These are phyloP conservation scores for Stachybotrys chartarum DNA, from an alignment of 2,329 filamentous ascomycete genomes.

Conservation along the genomic window DNA sequence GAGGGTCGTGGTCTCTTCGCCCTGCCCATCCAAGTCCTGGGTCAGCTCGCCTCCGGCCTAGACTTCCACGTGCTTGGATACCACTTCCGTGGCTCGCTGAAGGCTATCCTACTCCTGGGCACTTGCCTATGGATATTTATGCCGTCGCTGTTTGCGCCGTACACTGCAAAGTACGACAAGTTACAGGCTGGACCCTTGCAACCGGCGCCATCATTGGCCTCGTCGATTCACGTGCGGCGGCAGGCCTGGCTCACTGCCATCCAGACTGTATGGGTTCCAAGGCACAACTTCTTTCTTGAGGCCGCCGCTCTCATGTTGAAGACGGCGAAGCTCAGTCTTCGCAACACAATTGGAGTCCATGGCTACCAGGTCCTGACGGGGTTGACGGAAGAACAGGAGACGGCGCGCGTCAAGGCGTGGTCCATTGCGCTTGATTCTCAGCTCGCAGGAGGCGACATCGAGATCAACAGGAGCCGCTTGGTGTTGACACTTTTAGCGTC, in stretches of 20 bases:
- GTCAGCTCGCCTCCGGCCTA: conserved; percentile 36
- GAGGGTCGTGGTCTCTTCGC: conserved; percentile 61
- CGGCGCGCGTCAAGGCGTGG: conserved; percentile 84
- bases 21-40: conserved; percentile 53
- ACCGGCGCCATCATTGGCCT: conserved; percentile 64
- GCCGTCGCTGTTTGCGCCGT: conserved; percentile 41
- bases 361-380: conserved; percentile 75
- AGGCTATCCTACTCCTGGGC: conserved; percentile 44
- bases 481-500: conserved; percentile 83
- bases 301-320: conserved; percentile 74
- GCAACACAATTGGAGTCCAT: conserved; percentile 69
- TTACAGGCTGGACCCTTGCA: conserved; percentile 35
- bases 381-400: conserved; percentile 76
- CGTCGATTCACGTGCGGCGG: conserved; percentile 75
- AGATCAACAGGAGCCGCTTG: conserved; percentile 82
- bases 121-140: conserved; percentile 48
- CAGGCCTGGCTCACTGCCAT: conserved; percentile 91
- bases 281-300: conserved; percentile 80
- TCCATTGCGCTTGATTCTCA: conserved; percentile 89
- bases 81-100: conserved; percentile 44
- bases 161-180: conserved; percentile 44
- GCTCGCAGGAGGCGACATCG: conserved; percentile 79
- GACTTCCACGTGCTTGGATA: conserved; percentile 49
- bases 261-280: conserved; percentile 86
- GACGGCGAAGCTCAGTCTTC: conserved; percentile 71